Base-by-base conservation (phyloP, 441 rosid genomes). In the Adansonia rubrostipa region DNA sequence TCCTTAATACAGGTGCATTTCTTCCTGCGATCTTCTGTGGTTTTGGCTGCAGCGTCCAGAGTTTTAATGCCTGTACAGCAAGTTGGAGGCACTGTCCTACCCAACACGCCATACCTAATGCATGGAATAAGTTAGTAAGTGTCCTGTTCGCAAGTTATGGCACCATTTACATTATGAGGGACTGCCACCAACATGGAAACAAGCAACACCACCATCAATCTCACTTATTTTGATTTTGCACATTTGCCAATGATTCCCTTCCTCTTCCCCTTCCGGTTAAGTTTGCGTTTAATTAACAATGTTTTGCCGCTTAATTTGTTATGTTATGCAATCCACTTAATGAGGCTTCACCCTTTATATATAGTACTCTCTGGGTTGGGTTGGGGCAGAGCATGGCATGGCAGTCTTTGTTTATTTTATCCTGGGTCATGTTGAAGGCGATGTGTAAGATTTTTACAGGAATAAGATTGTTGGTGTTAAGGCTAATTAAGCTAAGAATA, bases 41-140 rank as follows among this genome's bases (percentile, higher is more conserved):
- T 84, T 20, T 80, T 84, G 5, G 76, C 75, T 4, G 82, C 77
- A 14, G 80, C 84, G 2, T 60, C 65, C 15, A 82, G 76, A 3
- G 83, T 73, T 72, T 78, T 82, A 10, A 86, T 22, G 10, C 89
- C 86, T 1, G 61, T 20, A 20, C 87, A 86, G 68, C 86, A 86
- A 5, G 63, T 67, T 2, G 77, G 74, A 0, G 75, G 76, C n/a
- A 84, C 87, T 0, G 0, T 48, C 5, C 85, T 84, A 6, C 87
- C 87, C 0, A 79, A 13, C 0, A 86, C 36, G 4, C 79, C 83
- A 5, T 80, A 84, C 40, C 66, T 1, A 63, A 87, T 87, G 85
- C 87, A 86, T 14, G 87, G 89, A 9, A 57, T 81, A 44, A 85
- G 77, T 36, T 22, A 77, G 3, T 36, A 8, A 0, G 84, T 83